These are phyloP conservation scores for Ustilago lituana DNA, from an alignment of 1,284 basidiomycete genomes.

Conservation along the genomic window DNA sequence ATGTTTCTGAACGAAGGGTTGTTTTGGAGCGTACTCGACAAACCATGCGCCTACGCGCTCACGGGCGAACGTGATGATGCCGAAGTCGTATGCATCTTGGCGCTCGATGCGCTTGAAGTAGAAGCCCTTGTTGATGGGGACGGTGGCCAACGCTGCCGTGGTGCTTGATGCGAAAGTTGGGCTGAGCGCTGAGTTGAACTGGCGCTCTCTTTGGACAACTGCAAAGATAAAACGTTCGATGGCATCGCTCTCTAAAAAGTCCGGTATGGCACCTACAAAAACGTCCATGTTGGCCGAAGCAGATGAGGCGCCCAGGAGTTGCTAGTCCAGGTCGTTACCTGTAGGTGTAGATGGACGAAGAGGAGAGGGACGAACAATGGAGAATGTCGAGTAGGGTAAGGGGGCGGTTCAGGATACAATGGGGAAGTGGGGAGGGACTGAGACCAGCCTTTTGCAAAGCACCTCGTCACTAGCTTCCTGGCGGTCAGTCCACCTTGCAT, in stretches of 20 bases:
- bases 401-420: too few relatives aligned
- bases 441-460: too few relatives aligned
- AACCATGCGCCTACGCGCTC: slow-evolving; percentile 21
- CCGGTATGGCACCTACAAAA: slow-evolving; percentile 4
- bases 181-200: not conserved
- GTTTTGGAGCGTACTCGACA: slow-evolving; percentile 1
- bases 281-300: slow-evolving; percentile 35
- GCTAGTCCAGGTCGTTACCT: too few relatives aligned
- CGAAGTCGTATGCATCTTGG: not conserved
- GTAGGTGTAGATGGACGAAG: too few relatives aligned
- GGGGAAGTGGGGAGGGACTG: too few relatives aligned
- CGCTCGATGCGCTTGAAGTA: slow-evolving; percentile 10
- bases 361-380: too few relatives aligned
- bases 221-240: slow-evolving; percentile 33
- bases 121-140: slow-evolving; percentile 27
- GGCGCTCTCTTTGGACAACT: slow-evolving; percentile 4
- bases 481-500: too few relatives aligned
- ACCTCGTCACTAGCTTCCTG: too few relatives aligned
- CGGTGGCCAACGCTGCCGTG: not conserved
- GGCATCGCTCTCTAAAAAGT: not conserved
- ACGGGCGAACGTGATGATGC: slow-evolving; percentile 23
- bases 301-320: too few relatives aligned
- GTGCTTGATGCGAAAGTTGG: not conserved
- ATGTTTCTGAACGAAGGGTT: slow-evolving; percentile 3
- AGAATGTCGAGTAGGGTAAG: too few relatives aligned